A percentile compares a stretch with the other conserved stretches of the same genome.
Conservation (phyloP, 1,139 yeast genomes). For the Spathaspora jeffriesii region DNA sequence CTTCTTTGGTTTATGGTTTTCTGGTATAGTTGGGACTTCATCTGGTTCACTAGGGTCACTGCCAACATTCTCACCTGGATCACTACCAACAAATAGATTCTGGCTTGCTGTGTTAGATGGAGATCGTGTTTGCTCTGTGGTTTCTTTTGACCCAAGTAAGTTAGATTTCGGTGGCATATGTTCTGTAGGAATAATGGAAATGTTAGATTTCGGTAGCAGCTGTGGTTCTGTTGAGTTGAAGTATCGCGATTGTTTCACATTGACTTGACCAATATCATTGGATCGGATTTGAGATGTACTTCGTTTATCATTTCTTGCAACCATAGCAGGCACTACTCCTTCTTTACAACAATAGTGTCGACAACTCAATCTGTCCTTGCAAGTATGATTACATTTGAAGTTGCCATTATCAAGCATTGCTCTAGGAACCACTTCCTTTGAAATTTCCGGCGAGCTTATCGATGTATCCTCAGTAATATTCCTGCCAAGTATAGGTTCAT, state of each 20-base stretch:
- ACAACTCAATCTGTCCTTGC: constrained; percentile 35
- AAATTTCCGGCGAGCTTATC: background rate
- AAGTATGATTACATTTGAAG: constrained; percentile 36
- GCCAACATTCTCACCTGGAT: too few relatives aligned
- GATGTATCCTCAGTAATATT: constrained; percentile 1
- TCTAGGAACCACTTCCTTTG: constrained; percentile 4
- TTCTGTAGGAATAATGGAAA: too few relatives aligned
- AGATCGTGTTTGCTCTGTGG: too few relatives aligned
- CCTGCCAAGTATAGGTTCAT: background rate
- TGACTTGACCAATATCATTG: background rate
- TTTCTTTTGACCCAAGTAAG: too few relatives aligned
- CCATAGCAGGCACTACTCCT: constrained; percentile 26
- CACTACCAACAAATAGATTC: background rate
- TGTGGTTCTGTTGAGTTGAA: too few relatives aligned
- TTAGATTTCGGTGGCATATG: background rate
- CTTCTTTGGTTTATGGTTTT: background rate
- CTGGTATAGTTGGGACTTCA: background rate
- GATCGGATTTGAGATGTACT: background rate
- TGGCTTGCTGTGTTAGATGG: too few relatives aligned
- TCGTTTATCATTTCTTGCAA: background rate
- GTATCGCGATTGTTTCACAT: background rate
- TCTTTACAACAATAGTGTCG: constrained; percentile 47
- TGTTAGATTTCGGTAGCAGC: too few relatives aligned
- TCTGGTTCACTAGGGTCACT: background rate
- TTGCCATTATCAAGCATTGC: constrained; percentile 23